phyloP scores from a whole-genome alignment of 2,329 filamentous ascomycete species.

The Didymella keratinophila region DNA sequence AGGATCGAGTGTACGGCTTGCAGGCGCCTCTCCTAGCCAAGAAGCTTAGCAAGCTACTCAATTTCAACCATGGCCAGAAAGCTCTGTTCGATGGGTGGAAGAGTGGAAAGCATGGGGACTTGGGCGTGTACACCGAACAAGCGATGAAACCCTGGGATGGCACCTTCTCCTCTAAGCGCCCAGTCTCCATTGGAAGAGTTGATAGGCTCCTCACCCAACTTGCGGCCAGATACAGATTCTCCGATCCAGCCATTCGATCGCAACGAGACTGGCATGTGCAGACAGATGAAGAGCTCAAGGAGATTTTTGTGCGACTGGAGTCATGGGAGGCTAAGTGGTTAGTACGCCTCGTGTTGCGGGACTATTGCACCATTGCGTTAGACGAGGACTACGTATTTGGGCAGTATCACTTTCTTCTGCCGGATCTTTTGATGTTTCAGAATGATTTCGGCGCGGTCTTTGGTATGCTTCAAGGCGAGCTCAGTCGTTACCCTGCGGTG shows the following conservation, averaged over 20 bases:
- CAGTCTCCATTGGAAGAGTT: constrained; percentile 73
- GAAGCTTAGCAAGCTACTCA: constrained; percentile 72
- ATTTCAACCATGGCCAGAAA: constrained; percentile 68
- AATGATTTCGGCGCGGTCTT: constrained; percentile 71
- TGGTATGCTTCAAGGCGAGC: constrained; percentile 58
- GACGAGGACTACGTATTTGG: constrained; percentile 65
- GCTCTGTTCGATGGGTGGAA: constrained; percentile 70
- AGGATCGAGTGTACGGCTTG: constrained; percentile 79
- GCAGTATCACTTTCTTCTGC: constrained; percentile 73
- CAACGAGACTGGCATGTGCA: constrained; percentile 30
- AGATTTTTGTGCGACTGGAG: constrained; percentile 54
- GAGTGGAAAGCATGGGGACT: constrained; percentile 66
- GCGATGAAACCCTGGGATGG: constrained; percentile 68
- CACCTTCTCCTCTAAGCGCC: constrained; percentile 41
- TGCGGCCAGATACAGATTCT: constrained; percentile 74
- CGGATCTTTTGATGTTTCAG: constrained; percentile 73
- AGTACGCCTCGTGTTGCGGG: constrained; percentile 80
- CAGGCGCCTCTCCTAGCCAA: constrained; percentile 68
- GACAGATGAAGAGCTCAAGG: constrained; percentile 37
- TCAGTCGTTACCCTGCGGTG: constrained; percentile 49
- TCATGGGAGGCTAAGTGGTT: constrained; percentile 87
- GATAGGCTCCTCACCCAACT: constrained; percentile 71
- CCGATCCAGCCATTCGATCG: constrained; percentile 61
- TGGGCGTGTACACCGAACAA: constrained; percentile 74
- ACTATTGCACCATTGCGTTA: constrained; percentile 72